phyloP scores from a whole-genome alignment of 768 basidiomycete species.

The Nidula microcarpa region DNA sequence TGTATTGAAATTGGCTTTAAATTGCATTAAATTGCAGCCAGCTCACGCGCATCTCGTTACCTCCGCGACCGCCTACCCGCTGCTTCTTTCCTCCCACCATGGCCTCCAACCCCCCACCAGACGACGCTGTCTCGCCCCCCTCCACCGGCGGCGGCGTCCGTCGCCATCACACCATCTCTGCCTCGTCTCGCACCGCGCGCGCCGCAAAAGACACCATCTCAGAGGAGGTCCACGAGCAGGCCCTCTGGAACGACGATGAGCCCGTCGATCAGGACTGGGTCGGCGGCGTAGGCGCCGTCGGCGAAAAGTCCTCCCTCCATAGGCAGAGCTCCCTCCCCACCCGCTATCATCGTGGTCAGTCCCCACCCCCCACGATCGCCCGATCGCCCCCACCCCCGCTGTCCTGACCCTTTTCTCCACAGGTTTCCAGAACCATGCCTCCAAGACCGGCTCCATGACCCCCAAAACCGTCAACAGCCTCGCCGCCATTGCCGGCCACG shows the following conservation, averaged over 20 bases:
- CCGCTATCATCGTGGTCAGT: conserved; percentile 70
- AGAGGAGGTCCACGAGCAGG: conserved; percentile 59
- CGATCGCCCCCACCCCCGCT: background rate
- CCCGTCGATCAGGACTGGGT: conserved; percentile 80
- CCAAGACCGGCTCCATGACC: conserved; percentile 59
- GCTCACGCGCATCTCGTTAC: too few relatives aligned
- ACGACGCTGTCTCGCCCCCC: conserved; percentile 34
- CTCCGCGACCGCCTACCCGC: background rate
- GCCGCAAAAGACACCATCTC: conserved; percentile 61
- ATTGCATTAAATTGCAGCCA: too few relatives aligned
- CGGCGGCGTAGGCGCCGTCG: conserved; percentile 77
- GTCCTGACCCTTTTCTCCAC: conserved; percentile 6
- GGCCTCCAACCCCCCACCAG: conserved; percentile 34
- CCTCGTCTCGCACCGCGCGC: conserved; percentile 63
- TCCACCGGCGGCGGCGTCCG: conserved; percentile 52
- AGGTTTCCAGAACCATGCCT: conserved; percentile 51
- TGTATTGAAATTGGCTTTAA: too few relatives aligned
- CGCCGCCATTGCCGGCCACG: conserved; percentile 80
- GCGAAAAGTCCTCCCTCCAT: conserved; percentile 77
- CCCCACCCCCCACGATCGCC: conserved; percentile 14
- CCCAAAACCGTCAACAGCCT: conserved; percentile 80
- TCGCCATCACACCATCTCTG: conserved; percentile 81
- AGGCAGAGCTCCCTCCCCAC: conserved; percentile 81
- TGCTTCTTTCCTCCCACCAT: conserved; percentile 10
- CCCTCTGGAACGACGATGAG: conserved; percentile 71